Percentiles rank a stretch among this genome's conserved stretches.
Conservation (phyloP, 345 rosid genomes). For the Salix udensis region DNA sequence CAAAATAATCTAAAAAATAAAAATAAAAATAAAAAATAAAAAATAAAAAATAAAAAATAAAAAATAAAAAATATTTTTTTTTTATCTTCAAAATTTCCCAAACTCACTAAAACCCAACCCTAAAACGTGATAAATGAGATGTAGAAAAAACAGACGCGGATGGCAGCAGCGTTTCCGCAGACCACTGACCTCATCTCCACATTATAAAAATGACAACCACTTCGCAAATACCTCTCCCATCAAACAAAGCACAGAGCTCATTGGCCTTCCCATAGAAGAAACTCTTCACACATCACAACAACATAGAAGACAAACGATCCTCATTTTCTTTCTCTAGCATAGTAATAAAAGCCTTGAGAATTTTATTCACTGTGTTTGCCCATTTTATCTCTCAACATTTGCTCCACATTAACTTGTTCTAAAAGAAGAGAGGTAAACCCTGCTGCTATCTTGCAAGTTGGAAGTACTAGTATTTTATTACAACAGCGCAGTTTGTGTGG, state of each 20-base stretch:
- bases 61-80: too few relatives aligned
- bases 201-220: not conserved
- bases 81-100: too few relatives aligned
- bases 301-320: not conserved
- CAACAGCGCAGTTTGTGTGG: not conserved
- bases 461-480: not conserved
- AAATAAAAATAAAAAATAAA: too few relatives aligned
- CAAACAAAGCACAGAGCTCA: too few relatives aligned
- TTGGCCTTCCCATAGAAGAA: too few relatives aligned
- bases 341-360: not conserved
- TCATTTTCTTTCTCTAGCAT: not conserved
- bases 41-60: too few relatives aligned
- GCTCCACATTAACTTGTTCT: too few relatives aligned
- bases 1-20: too few relatives aligned
- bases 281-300: not conserved
- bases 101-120: not conserved
- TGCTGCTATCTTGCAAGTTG: not conserved
- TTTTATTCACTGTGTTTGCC: not conserved
- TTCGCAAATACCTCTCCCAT: too few relatives aligned
- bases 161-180: not conserved
- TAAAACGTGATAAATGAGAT: slow-evolving; percentile 3
- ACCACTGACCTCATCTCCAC: not conserved
- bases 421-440: not conserved
- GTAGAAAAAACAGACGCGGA: not conserved
- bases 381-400: not conserved